Conservation (phyloP, 1,139 yeast genomes). For the Suhomyces maxii region DNA sequence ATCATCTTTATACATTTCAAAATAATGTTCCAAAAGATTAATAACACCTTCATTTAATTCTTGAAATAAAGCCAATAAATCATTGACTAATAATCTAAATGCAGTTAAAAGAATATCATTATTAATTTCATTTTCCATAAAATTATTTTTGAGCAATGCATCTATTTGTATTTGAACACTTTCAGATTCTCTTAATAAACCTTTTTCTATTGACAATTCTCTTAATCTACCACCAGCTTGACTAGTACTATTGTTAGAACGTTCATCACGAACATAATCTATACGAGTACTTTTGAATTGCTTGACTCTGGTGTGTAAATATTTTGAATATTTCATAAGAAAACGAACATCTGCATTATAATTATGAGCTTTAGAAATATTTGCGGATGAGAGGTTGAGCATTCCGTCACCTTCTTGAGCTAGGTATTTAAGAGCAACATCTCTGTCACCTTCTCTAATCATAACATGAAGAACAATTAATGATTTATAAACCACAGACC, state of each 20-base stretch:
- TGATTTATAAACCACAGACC: conserved; percentile 89
- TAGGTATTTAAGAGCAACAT: conserved; percentile 67
- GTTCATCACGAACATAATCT: conserved; percentile 78
- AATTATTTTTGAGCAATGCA: conserved; percentile 71
- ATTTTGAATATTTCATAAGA: conserved; percentile 67
- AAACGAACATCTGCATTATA: conserved; percentile 59
- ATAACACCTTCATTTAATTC: conserved; percentile 93
- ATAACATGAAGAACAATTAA: conserved; percentile 83
- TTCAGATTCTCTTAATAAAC: conserved; percentile 79
- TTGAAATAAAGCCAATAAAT: conserved; percentile 80
- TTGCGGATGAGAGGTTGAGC: conserved; percentile 48
- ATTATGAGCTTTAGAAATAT: conserved; percentile 30
- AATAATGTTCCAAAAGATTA: conserved; percentile 86
- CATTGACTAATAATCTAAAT: conserved; percentile 84
- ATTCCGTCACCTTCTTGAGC: conserved; percentile 54
- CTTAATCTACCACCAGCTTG: conserved; percentile 68
- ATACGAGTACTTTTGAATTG: conserved; percentile 65
- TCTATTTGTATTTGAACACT: conserved; percentile 81
- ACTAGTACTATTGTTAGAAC: conserved; percentile 45
- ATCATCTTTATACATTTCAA: conserved; percentile 83
- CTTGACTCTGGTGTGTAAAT: conserved; percentile 65
- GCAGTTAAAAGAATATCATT: conserved; percentile 84
- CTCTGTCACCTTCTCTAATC: conserved; percentile 87
- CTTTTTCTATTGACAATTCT: conserved; percentile 68
- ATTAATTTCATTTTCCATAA: conserved; percentile 70